These are phyloP conservation scores for Cordia subcordata DNA, from an alignment of 257 asterid genomes.

Conservation along the genomic window DNA sequence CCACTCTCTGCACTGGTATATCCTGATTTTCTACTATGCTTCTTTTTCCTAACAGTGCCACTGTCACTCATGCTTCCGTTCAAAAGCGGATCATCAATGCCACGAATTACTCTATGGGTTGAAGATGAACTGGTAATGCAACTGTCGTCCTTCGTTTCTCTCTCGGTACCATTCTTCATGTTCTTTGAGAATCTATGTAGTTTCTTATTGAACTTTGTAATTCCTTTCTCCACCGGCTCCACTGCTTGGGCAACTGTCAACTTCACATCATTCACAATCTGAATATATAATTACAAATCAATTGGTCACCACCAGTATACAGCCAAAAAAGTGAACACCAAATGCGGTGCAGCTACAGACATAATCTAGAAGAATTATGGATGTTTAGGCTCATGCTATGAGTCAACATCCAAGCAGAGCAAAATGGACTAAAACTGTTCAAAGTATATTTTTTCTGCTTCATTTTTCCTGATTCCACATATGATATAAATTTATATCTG, in stretches of 20 bases:
- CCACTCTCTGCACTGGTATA: conserved; percentile 92
- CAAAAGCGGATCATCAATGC: conserved; percentile 91
- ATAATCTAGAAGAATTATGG: too few species aligned
- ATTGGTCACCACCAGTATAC: too few species aligned
- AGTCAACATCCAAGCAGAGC: too few species aligned
- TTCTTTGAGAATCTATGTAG: conserved; percentile 74
- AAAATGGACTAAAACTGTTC: too few species aligned
- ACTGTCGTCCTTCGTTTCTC: conserved; percentile 73
- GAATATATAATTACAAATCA: conserved; percentile 6
- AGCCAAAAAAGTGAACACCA: too few species aligned
- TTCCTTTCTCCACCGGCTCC: conserved; percentile 92
- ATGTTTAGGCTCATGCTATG: too few species aligned
- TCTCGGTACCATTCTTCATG: conserved; percentile 65
- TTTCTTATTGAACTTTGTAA: conserved; percentile 66
- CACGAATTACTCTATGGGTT: conserved; percentile 56
- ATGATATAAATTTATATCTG: too few species aligned
- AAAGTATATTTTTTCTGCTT: too few species aligned
- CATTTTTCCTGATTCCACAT: too few species aligned
- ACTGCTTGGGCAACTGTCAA: conserved; percentile 88
- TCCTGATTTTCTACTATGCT: conserved; percentile 63
- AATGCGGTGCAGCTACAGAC: too few species aligned
- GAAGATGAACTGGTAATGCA: conserved; percentile 49
- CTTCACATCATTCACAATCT: conserved; percentile 96
- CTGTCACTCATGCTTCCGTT: conserved; percentile 87
- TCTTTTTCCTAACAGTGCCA: conserved; percentile 59